These are phyloP conservation scores for Scleroderma bovista DNA, from an alignment of 768 basidiomycete genomes.

Conservation along the genomic window DNA sequence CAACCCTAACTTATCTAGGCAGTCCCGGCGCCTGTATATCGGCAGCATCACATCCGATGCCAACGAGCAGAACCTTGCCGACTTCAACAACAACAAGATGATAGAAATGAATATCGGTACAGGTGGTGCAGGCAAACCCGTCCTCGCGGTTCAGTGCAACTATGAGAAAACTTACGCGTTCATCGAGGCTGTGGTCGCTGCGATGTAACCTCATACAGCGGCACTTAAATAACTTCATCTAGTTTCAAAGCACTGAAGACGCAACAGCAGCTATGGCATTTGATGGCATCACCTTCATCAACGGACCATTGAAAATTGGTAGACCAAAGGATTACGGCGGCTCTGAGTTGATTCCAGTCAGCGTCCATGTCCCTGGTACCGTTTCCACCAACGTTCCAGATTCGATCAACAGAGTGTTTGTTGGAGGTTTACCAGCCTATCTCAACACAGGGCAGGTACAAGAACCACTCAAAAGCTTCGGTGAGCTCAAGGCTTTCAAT, in stretches of 20 bases:
- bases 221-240: conserved; percentile 10
- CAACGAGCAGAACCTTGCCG: conserved; percentile 85
- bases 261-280: conserved; percentile 96
- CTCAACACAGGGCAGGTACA: no score
- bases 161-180: conserved; percentile 99
- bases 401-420: no score
- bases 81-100: conserved; percentile 97
- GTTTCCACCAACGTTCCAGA: no score
- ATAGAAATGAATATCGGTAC: conserved; percentile 85
- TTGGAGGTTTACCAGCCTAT: conserved; percentile 92
- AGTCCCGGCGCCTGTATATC: conserved; percentile 93
- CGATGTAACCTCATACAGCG: neutral
- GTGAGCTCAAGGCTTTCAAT: no score
- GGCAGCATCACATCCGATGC: conserved; percentile 94
- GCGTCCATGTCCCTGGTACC: no score
- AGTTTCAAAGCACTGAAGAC: conserved; percentile 98
- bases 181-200: conserved; percentile 68
- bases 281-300: conserved; percentile 94
- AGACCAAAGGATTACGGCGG: conserved; percentile 99
- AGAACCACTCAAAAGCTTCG: no score
- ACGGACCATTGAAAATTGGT: conserved; percentile 93
- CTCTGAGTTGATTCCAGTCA: no score
- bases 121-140: conserved; percentile 80
- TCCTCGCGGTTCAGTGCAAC: conserved; percentile 91
- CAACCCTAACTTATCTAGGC: conserved; percentile 86